Conservation (phyloP, 352 stramenopile genomes). For the Detonula confervacea region DNA sequence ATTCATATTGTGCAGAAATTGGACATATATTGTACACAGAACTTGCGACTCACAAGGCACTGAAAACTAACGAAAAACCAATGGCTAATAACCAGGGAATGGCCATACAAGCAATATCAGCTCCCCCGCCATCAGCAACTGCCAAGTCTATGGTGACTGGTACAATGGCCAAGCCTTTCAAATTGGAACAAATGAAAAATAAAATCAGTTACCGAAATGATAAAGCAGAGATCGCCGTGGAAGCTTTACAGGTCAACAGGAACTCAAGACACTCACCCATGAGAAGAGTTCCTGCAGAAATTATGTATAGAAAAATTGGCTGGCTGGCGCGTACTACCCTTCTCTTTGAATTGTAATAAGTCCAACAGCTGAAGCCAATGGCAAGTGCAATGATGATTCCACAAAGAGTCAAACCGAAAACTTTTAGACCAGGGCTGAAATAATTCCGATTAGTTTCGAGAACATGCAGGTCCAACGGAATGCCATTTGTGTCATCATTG, state of each 20-base stretch:
- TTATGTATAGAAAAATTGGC: slow-evolving; percentile 42
- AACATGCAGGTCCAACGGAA: slow-evolving; percentile 30
- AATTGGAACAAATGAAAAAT: slow-evolving; percentile 10
- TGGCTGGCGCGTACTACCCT: slow-evolving; percentile 34
- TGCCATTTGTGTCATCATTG: slow-evolving; percentile 48
- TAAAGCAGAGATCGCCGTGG: neutral
- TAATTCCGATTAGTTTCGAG: slow-evolving; percentile 36
- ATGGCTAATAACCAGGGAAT: slow-evolving; percentile 28
- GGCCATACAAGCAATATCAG: slow-evolving; percentile 25
- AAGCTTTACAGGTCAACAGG: neutral
- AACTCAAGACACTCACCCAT: slow-evolving; percentile 41
- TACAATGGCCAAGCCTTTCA: slow-evolving; percentile 21
- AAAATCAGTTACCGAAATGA: no score
- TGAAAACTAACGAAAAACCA: slow-evolving; percentile 33
- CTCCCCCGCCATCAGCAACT: neutral
- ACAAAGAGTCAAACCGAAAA: slow-evolving; percentile 34
- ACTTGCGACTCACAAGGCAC: slow-evolving; percentile 24
- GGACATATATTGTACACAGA: no score
- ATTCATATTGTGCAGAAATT: no score
- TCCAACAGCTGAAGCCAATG: slow-evolving; percentile 30
- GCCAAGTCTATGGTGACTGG: slow-evolving; percentile 24
- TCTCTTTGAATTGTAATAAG: slow-evolving; percentile 16
- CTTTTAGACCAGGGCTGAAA: slow-evolving; percentile 17
- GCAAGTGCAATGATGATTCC: slow-evolving; percentile 14
- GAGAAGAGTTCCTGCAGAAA: slow-evolving; percentile 36